These are phyloP conservation scores for Malassezia restricta DNA, from an alignment of 1,284 basidiomycete genomes.

Conservation along the genomic window DNA sequence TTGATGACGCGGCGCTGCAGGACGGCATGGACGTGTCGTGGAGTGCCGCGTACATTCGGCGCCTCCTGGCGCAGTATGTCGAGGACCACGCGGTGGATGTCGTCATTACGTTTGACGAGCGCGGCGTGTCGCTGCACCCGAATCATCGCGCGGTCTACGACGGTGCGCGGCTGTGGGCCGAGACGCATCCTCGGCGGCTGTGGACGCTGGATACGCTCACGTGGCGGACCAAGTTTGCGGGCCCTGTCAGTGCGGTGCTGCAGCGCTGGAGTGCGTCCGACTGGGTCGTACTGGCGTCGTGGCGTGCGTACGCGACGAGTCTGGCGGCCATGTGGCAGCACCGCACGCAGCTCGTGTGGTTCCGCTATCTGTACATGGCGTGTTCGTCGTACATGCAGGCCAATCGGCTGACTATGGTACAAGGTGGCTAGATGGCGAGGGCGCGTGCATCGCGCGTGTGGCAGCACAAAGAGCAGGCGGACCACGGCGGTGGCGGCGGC, in stretches of 20 bases:
- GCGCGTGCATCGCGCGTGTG: not conserved
- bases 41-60: constrained; percentile 56
- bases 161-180: constrained; percentile 28
- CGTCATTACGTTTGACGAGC: constrained; percentile 79
- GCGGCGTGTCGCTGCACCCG: constrained; percentile 71
- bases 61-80: constrained; percentile 39
- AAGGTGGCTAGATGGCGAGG: not conserved
- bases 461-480: no score
- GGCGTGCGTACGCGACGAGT: constrained; percentile 17
- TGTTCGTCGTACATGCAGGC: constrained; percentile 34
- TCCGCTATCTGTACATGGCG: constrained; percentile 34
- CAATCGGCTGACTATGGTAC: constrained; percentile 7
- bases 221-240: constrained; percentile 9
- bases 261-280: not conserved
- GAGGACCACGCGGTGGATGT: constrained; percentile 6
- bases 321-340: constrained; percentile 35
- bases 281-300: not conserved
- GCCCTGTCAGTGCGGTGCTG: not conserved
- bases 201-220: constrained; percentile 3
- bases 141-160: constrained; percentile 71
- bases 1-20: constrained; percentile 62
- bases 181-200: not conserved
- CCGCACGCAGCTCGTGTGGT: constrained; percentile 39
- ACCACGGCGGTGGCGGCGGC: no score
- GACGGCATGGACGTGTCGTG: constrained; percentile 65